phyloP scores from a whole-genome alignment of 805 yeast genomes.

The Wickerhamomyces bovis region DNA sequence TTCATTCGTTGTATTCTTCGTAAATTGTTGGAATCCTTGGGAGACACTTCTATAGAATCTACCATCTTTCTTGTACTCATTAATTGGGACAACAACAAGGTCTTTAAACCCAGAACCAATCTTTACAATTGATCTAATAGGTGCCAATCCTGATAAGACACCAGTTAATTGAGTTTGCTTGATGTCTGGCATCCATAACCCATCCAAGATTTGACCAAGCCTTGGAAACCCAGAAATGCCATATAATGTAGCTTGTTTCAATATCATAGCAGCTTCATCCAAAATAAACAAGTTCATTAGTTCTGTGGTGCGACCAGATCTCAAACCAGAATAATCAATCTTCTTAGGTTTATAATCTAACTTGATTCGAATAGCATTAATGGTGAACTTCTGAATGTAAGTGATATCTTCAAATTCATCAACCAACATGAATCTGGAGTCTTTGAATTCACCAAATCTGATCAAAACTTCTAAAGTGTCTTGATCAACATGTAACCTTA shows the following conservation, averaged over 20 bases:
- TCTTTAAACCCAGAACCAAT: slow-evolving; percentile 76
- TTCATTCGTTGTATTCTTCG: slow-evolving; percentile 75
- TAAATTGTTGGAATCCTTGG: slow-evolving; percentile 68
- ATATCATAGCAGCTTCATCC: slow-evolving; percentile 73
- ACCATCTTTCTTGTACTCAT: slow-evolving; percentile 72
- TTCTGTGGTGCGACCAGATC: slow-evolving; percentile 83
- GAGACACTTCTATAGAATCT: slow-evolving; percentile 62
- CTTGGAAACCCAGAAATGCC: slow-evolving; percentile 74
- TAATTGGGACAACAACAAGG: slow-evolving; percentile 64
- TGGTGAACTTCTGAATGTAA: slow-evolving; percentile 62
- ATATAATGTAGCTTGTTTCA: slow-evolving; percentile 56
- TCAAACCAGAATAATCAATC: slow-evolving; percentile 75
- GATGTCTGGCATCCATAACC: slow-evolving; percentile 87
- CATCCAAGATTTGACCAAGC: slow-evolving; percentile 48
- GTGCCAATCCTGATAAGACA: slow-evolving; percentile 77
- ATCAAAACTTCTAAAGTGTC: slow-evolving; percentile 83
- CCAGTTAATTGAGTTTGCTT: slow-evolving; percentile 75
- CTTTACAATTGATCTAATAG: slow-evolving; percentile 69
- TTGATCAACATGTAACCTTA: slow-evolving; percentile 84
- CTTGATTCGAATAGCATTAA: slow-evolving; percentile 54
- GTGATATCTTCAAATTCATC: slow-evolving; percentile 54
- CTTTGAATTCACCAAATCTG: slow-evolving; percentile 78
- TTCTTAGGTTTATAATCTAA: slow-evolving; percentile 91
- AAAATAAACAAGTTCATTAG: slow-evolving; percentile 82
- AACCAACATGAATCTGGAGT: slow-evolving; percentile 56